phyloP scores from a whole-genome alignment of 441 rosid species.

The Manihot esculenta region DNA sequence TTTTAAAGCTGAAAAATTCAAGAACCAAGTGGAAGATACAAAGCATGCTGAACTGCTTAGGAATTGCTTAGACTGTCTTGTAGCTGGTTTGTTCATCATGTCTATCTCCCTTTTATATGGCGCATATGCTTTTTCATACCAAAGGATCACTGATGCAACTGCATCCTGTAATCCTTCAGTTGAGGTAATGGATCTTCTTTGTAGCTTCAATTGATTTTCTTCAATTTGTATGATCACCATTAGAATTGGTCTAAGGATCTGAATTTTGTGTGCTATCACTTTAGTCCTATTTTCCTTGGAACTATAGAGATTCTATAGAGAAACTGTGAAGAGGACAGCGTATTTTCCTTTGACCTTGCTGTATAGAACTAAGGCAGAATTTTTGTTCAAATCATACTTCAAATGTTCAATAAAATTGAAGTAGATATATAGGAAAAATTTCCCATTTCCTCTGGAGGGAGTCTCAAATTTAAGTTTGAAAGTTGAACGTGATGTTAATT shows the following conservation, averaged over 20 bases:
- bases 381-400: not conserved
- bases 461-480: not conserved
- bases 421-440: not conserved
- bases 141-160: conserved; percentile 69
- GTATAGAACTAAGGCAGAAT: too few relatives aligned
- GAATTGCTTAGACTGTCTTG: conserved; percentile 73
- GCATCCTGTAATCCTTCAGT: conserved; percentile 48
- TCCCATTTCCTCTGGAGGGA: not conserved
- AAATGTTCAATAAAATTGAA: not conserved
- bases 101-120: conserved; percentile 54
- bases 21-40: conserved; percentile 63
- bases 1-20: conserved; percentile 71
- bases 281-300: not conserved
- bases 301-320: not conserved
- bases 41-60: conserved; percentile 66
- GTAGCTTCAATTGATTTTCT: not conserved
- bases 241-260: not conserved
- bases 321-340: not conserved
- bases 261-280: not conserved
- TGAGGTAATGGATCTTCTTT: conserved; percentile 32
- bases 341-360: not conserved
- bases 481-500: not conserved
- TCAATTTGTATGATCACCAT: not conserved
- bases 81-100: conserved; percentile 71
- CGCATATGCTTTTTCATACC: conserved; percentile 62